Evolutionary conservation across 371 early-diverging fungal genomes (phyloP).

Genomic region (Mucor indicus): DNA sequence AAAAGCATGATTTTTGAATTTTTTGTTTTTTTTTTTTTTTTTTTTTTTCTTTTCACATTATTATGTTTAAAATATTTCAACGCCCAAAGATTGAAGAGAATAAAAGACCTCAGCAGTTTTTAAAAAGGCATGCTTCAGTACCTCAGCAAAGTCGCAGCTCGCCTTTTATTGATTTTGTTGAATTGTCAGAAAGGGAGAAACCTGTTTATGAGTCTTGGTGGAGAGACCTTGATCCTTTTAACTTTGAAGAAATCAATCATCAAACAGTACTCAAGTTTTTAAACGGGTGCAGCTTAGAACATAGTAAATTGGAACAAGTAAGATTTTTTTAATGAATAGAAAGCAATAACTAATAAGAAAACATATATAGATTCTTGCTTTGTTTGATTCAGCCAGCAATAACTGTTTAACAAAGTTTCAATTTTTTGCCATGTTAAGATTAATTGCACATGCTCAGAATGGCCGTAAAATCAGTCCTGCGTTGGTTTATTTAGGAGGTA

Average conservation of each 20-base stretch:
- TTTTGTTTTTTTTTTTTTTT: not conserved
- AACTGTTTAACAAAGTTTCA: conserved; percentile 33
- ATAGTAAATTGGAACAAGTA: conserved; percentile 40
- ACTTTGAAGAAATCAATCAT: conserved; percentile 27
- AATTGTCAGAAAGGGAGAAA: conserved; percentile 35
- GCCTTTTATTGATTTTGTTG: conserved; percentile 24
- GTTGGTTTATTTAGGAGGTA: conserved; percentile 45
- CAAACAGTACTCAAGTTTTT: conserved; percentile 34
- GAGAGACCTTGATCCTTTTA: conserved; percentile 47
- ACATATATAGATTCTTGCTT: conserved; percentile 25
- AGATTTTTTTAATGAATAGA: not conserved
- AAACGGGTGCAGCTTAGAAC: conserved; percentile 31
- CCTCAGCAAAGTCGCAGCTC: too few species aligned
- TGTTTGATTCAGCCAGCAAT: conserved; percentile 37
- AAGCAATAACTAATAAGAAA: not conserved
- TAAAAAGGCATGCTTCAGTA: too few species aligned
- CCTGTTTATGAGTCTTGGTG: conserved; percentile 43
- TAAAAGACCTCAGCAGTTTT: too few species aligned
- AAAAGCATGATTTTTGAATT: conserved; percentile 1
- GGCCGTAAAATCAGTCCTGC: conserved; percentile 43
- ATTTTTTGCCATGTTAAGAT: conserved; percentile 45
- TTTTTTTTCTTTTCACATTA: not conserved
- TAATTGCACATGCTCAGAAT: conserved; percentile 50
- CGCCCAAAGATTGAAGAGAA: too few species aligned
- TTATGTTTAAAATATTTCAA: too few species aligned